These are phyloP conservation scores for Pleurotus salmoneostramineus DNA, from an alignment of 768 basidiomycete species.

Conservation along the genomic window DNA sequence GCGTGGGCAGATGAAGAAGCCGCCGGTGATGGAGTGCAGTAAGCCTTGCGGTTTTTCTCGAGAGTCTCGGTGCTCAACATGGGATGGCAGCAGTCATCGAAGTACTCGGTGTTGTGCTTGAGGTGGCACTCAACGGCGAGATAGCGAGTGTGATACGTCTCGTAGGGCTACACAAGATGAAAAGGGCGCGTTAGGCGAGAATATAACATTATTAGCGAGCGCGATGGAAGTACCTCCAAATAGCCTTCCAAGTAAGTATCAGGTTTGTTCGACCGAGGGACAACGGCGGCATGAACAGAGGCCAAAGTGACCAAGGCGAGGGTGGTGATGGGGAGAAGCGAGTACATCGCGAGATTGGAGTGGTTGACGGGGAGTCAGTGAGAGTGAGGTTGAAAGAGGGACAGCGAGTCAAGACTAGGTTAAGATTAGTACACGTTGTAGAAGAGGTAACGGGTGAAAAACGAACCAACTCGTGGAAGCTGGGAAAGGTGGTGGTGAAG, in stretches of 20 bases:
- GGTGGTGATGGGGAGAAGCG: slow-evolving; percentile 34
- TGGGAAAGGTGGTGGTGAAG: slow-evolving; percentile 8
- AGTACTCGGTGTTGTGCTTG: slow-evolving; percentile 52
- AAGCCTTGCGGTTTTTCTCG: slow-evolving; percentile 36
- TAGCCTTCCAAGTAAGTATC: slow-evolving; percentile 36
- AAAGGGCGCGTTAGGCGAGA: not conserved
- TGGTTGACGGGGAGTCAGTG: slow-evolving; percentile 16
- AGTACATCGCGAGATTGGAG: slow-evolving; percentile 31
- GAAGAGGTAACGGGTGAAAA: slow-evolving; percentile 17
- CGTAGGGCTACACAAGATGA: slow-evolving; percentile 36
- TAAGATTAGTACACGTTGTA: not conserved
- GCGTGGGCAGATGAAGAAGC: slow-evolving; percentile 21
- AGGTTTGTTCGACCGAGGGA: slow-evolving; percentile 38
- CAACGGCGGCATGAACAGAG: slow-evolving; percentile 33
- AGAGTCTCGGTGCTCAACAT: slow-evolving; percentile 53
- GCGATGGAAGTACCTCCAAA: slow-evolving; percentile 35
- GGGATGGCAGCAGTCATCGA: slow-evolving; percentile 70
- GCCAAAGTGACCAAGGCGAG: slow-evolving; percentile 35
- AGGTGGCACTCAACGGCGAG: slow-evolving; percentile 45
- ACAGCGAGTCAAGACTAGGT: slow-evolving; percentile 18
- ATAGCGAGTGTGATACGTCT: slow-evolving; percentile 60
- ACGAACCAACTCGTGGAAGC: slow-evolving; percentile 23
- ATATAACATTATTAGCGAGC: not conserved
- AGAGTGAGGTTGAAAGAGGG: slow-evolving; percentile 17
- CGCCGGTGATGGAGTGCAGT: slow-evolving; percentile 45